Evolutionary conservation across 2,329 filamentous ascomycete species (phyloP), one percentile per base, ranked within the genome.

Genomic region (Sporothrix mexicana): DNA sequence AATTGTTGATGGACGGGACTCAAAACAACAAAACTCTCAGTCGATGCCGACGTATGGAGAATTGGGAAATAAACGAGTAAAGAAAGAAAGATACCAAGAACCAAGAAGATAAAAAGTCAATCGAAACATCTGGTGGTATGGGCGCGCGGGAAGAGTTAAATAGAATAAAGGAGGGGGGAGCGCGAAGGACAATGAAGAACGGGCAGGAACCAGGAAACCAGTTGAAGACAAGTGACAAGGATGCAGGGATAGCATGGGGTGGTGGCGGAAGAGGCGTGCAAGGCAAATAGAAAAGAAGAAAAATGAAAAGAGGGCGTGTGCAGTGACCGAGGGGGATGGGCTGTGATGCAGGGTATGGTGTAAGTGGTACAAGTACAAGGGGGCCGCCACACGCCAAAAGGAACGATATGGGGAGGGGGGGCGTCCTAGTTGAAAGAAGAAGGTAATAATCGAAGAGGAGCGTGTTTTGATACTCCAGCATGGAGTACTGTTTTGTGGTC

Each of bases 111-210:
- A 49, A 41, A 53, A 45, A 62, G 17, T 36, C 30, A 36, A n/a
- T 43, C 20, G 17, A 15, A 15, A 23, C 9, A 10, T 43, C 20
- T 10, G 30, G 51, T 59, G 43, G 23, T 47, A 47, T 49, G 61
- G 61, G 70, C 30, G 23, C 12, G 69, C 49, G 13, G 49, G 70
- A 62, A 30, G 61, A 41, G 70, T 72, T 72, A 72, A 66, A 72
- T 72, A 72, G 30, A 57, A 30, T 55, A n/a, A 15, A 30, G 41
- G 10, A 36, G 13, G 67, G 30, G 9, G 20, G 43, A 36, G 41
- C 20, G 51, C 3, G 55, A 49, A 10, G 41, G 53, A 57, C 30
- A 12, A 59, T 9, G 13, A 67, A 67, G 25, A 49, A 47, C 20
- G 36, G 12, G 17, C n/a, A 45, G 41, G 64, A 51, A 20, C 66